These are phyloP conservation scores for Debaryomyces psychrophilus DNA, from an alignment of 1,139 yeast genomes.

Conservation along the genomic window DNA sequence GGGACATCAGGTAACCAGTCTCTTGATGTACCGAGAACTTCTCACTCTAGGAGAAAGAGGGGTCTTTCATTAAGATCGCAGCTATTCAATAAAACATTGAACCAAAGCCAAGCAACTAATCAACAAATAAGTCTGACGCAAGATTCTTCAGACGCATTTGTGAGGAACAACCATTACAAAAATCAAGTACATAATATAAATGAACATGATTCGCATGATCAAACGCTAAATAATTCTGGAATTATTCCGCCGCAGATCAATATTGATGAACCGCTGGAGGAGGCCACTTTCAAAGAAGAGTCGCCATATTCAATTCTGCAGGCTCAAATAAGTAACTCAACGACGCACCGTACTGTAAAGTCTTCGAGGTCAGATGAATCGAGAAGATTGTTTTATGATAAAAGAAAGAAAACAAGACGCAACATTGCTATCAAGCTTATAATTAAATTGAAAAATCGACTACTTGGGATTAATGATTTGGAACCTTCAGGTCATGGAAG, in stretches of 20 bases:
- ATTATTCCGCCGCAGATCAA: slow-evolving; percentile 8
- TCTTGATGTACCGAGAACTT: slow-evolving; percentile 21
- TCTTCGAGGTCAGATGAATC: slow-evolving; percentile 24
- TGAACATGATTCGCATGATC: background rate
- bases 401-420: slow-evolving; percentile 22
- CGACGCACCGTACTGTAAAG: slow-evolving; percentile 32
- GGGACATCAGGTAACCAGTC: slow-evolving; percentile 9
- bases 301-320: slow-evolving; percentile 22
- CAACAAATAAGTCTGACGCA: background rate
- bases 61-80: slow-evolving; percentile 78
- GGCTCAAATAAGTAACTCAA: slow-evolving; percentile 26
- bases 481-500: slow-evolving; percentile 73
- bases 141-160: background rate
- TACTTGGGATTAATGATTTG: slow-evolving; percentile 47
- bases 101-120: background rate
- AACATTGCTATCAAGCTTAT: slow-evolving; percentile 22
- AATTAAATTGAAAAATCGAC: slow-evolving; percentile 28
- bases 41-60: slow-evolving; percentile 54
- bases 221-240: background rate
- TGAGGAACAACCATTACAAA: background rate
- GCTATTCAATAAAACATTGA: slow-evolving; percentile 56
- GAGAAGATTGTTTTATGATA: slow-evolving; percentile 25
- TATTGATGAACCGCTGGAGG: slow-evolving; percentile 10
- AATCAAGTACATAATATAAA: background rate
- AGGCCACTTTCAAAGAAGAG: slow-evolving; percentile 3